Evolutionary conservation across 208 protist genomes (phyloP).

Genomic region (Wallacemonas sp.): DNA sequence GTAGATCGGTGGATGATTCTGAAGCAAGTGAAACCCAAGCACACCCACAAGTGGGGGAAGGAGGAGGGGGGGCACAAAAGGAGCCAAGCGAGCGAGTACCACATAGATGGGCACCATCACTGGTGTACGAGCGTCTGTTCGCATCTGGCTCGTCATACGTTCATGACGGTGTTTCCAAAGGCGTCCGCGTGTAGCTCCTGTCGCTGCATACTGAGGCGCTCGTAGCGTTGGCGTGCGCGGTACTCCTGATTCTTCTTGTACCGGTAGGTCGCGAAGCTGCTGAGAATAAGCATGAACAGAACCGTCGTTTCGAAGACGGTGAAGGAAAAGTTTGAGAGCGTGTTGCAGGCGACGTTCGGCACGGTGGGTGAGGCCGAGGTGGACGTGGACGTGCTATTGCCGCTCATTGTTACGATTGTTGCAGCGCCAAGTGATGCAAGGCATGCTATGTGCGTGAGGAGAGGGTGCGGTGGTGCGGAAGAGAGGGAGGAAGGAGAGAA

Average conservation of each 20-base stretch:
- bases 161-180: not conserved
- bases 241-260: constrained; percentile 38
- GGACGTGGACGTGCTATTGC: not conserved
- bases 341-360: not conserved
- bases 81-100: not conserved
- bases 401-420: too few species aligned
- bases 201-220: constrained; percentile 44
- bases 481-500: not conserved
- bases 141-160: not conserved
- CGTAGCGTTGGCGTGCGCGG: constrained; percentile 60
- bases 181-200: constrained; percentile 6
- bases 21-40: too few species aligned
- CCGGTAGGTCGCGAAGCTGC: constrained; percentile 37
- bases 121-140: not conserved
- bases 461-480: too few species aligned
- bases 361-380: not conserved
- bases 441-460: too few species aligned
- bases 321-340: constrained; percentile 1
- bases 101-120: not conserved
- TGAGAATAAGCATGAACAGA: constrained; percentile 26
- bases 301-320: constrained; percentile 31
- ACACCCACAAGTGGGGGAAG: not conserved
- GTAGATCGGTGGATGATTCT: too few species aligned
- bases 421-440: too few species aligned
- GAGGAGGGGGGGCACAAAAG: not conserved